Evolutionary conservation across 2,329 filamentous ascomycete genomes (phyloP).

Genomic region (Colletotrichum godetiae): DNA sequence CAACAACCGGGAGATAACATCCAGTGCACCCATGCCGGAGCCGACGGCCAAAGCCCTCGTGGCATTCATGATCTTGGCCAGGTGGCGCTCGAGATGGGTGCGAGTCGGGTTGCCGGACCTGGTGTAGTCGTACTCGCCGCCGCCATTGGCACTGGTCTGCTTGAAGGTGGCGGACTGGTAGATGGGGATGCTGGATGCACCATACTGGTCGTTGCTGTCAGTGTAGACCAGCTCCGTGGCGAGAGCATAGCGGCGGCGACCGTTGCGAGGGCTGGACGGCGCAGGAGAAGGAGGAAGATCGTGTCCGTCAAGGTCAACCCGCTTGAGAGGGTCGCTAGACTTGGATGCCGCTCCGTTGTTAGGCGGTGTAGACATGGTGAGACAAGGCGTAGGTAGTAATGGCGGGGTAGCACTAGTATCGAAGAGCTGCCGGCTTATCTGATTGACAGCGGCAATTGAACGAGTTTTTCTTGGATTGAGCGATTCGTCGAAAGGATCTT

Average conservation of each 20-base stretch:
- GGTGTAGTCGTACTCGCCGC: slow-evolving; percentile 96
- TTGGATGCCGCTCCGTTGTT: slow-evolving; percentile 28
- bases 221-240: slow-evolving; percentile 98
- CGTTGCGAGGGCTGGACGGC: slow-evolving; percentile 88
- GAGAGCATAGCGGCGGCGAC: slow-evolving; percentile 86
- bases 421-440: not conserved
- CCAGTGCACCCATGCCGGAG: slow-evolving; percentile 96
- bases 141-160: slow-evolving; percentile 82
- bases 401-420: not conserved
- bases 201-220: slow-evolving; percentile 96
- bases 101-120: slow-evolving; percentile 96
- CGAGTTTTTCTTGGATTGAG: not conserved
- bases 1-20: slow-evolving; percentile 93
- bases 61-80: slow-evolving; percentile 99
- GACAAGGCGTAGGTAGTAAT: not conserved
- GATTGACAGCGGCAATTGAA: not conserved
- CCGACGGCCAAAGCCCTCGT: slow-evolving; percentile 91
- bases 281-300: slow-evolving; percentile 91
- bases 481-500: not conserved
- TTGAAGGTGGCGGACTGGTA: slow-evolving; percentile 99
- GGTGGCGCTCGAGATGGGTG: slow-evolving; percentile 93
- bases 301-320: slow-evolving; percentile 84
- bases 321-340: slow-evolving; percentile 55
- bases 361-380: slow-evolving; percentile 33
- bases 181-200: slow-evolving; percentile 94